Percentiles rank a stretch among this genome's conserved stretches.
These are phyloP conservation scores for Cruciata laevipes DNA, from an alignment of 257 asterid species.

Conservation along the genomic window DNA sequence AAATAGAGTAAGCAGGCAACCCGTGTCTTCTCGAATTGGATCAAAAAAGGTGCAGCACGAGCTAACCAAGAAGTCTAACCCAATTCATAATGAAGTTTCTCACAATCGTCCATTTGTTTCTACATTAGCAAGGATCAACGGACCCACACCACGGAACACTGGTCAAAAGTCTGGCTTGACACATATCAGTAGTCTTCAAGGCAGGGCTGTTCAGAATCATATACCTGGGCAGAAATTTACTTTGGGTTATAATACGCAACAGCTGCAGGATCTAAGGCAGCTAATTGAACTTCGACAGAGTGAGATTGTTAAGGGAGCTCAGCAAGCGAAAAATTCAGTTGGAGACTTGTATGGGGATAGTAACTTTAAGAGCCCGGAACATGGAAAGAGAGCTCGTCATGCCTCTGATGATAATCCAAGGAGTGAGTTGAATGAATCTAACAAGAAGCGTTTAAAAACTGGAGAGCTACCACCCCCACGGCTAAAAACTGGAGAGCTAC, in stretches of 20 bases:
- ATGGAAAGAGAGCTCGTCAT: conserved; percentile 11
- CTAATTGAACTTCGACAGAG: conserved; percentile 36
- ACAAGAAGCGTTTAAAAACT: conserved; percentile 33
- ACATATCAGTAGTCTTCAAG: conserved; percentile 16
- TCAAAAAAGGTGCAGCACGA: conserved; percentile 19
- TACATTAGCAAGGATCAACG: conserved; percentile 18
- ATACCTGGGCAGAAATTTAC: conserved; percentile 11
- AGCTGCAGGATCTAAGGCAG: conserved; percentile 41
- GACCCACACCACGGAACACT: conserved; percentile 22
- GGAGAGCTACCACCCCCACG: conserved; percentile 12
- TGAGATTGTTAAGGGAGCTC: conserved; percentile 28
- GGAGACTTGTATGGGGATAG: conserved; percentile 9
- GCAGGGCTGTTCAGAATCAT: conserved; percentile 17
- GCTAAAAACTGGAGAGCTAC: conserved; percentile 13
- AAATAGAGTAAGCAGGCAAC: conserved; percentile 23
- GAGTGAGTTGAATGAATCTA: conserved; percentile 20
- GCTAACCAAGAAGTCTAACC: conserved; percentile 15
- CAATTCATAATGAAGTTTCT: conserved; percentile 15
- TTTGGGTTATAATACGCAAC: conserved; percentile 23
- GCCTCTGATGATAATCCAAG: conserved; percentile 15
- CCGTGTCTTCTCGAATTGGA: conserved; percentile 21
- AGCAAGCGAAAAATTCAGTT: conserved; percentile 20
- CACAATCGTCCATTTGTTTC: conserved; percentile 21
- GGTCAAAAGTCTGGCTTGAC: conserved; percentile 14
- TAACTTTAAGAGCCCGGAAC: conserved; percentile 10